Evolutionary conservation across 345 rosid genomes (phyloP), one percentile per base, ranked within the genome.

Genomic region (Linum lewisii): DNA sequence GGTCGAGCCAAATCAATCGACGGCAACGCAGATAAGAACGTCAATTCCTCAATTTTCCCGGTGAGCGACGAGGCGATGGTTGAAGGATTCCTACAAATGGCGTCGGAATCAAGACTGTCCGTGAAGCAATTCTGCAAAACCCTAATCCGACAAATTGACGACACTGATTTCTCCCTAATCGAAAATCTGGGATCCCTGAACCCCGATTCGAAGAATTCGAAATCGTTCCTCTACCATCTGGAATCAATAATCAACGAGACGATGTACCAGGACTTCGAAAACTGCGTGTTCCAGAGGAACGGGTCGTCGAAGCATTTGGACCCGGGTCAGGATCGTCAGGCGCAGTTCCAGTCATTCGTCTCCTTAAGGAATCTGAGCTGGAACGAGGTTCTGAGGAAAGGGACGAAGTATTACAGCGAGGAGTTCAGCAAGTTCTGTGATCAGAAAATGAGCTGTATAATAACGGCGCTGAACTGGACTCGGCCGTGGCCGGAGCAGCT

Each of bases 341-440:
- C 75, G 0, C 91, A 84, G 50, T 93, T 86, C 64, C 63, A 95
- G 0, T 87, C 99, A 0, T 93, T 87, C 2, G 94, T 82, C 0
- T 84, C 88, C 0, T 73, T 93, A 36, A 76, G 99, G 66, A 93
- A 89, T 67, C 74, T 93, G 37, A 93, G 95, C 73, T 93, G 97
- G 99, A 89, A 87, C 58, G 94, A 93, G 72, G 99, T 93, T 23
- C 57, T 85, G 24, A 77, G 84, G 59, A 87, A 93, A 61, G 99
- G 99, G 63, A 93, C 99, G 18, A 93, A 89, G 45, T 89, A 68
- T 61, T 87, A 93, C 74, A 89, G 95, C 23, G 97, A 93, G 36
- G 99, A 93, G 66, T 89, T 93, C 54, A 93, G 99, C 63, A 85
- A 79, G 76, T 93, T 89, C 62, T 93, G 99, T 49, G 99, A 93